Conservation (phyloP, 257 asterid genomes). For the Henckelia pumila region DNA sequence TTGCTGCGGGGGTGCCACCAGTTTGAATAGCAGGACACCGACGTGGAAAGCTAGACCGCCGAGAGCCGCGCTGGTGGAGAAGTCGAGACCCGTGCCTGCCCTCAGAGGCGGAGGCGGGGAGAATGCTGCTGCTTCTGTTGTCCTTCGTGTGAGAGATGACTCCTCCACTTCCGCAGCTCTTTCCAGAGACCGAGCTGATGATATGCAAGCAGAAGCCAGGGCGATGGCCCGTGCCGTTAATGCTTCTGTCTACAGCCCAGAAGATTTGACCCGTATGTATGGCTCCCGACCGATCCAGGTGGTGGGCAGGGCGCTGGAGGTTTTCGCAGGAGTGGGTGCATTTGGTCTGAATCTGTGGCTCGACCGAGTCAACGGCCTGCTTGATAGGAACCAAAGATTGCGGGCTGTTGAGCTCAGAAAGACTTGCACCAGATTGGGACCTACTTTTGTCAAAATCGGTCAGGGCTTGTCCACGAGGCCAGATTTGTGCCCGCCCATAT, state of each 20-base stretch:
- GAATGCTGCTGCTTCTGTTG: slow-evolving; percentile 23
- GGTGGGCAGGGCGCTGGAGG: slow-evolving; percentile 62
- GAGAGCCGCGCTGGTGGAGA: slow-evolving; percentile 72
- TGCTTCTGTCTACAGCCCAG: slow-evolving; percentile 75
- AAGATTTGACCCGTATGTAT: slow-evolving; percentile 48
- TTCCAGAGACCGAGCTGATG: slow-evolving; percentile 74
- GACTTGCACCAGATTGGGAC: slow-evolving; percentile 82
- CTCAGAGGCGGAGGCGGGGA: slow-evolving; percentile 38
- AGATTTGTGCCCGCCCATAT: slow-evolving; percentile 84
- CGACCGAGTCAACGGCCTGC: slow-evolving; percentile 55
- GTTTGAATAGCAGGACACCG: slow-evolving; percentile 21
- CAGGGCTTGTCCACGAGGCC: slow-evolving; percentile 99
- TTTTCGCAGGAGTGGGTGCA: slow-evolving; percentile 65
- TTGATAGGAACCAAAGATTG: slow-evolving; percentile 53
- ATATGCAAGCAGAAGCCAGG: slow-evolving; percentile 91
- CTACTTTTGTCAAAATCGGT: slow-evolving; percentile 93
- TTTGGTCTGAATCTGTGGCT: slow-evolving; percentile 76
- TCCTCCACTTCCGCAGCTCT: slow-evolving; percentile 30
- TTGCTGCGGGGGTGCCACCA: slow-evolving; percentile 25
- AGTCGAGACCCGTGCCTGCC: slow-evolving; percentile 50
- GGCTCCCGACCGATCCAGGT: slow-evolving; percentile 81
- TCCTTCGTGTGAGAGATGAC: slow-evolving; percentile 28
- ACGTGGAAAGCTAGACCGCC: slow-evolving; percentile 24
- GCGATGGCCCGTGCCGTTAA: slow-evolving; percentile 87
- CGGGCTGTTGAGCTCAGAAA: slow-evolving; percentile 72